A percentile compares a stretch with the other conserved stretches of the same genome.
Conservation (phyloP, 2,329 filamentous ascomycete species). For the Clarireedia homoeocarpa region DNA sequence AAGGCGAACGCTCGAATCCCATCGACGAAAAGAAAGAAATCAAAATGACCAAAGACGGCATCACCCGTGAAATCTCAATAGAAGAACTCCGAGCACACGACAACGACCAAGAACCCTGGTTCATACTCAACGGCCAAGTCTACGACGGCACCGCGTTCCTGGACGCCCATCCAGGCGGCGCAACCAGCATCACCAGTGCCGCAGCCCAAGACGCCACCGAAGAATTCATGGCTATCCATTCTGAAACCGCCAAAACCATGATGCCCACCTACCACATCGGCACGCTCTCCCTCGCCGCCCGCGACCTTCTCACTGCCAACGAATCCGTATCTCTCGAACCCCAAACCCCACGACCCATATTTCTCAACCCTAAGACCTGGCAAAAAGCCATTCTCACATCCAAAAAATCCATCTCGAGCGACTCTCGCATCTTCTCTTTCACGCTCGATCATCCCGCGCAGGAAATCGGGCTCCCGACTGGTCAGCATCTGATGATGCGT, state of each 20-base stretch:
- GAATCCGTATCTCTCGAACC: slow-evolving; percentile 27
- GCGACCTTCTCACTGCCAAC: slow-evolving; percentile 31
- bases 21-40: slow-evolving; percentile 56
- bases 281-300: slow-evolving; percentile 55
- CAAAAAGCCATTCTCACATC: slow-evolving; percentile 60
- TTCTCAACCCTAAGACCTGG: slow-evolving; percentile 68
- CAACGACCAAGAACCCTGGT: slow-evolving; percentile 65
- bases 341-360: slow-evolving; percentile 46
- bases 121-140: slow-evolving; percentile 80
- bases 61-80: slow-evolving; percentile 57
- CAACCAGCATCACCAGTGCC: slow-evolving; percentile 72
- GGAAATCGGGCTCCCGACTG: slow-evolving; percentile 66
- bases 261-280: slow-evolving; percentile 83
- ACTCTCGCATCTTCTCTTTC: slow-evolving; percentile 78
- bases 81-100: slow-evolving; percentile 66
- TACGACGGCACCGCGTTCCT: slow-evolving; percentile 81
- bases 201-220: slow-evolving; percentile 79
- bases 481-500: slow-evolving; percentile 82
- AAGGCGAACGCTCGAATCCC: slow-evolving; percentile 36
- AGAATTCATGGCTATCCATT: slow-evolving; percentile 91
- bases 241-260: slow-evolving; percentile 86
- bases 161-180: slow-evolving; percentile 77
- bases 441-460: slow-evolving; percentile 65
- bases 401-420: slow-evolving; percentile 64
- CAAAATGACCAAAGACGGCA: slow-evolving; percentile 64